Conservation (phyloP, 306 rosid species). For the Benincasa hispida region DNA sequence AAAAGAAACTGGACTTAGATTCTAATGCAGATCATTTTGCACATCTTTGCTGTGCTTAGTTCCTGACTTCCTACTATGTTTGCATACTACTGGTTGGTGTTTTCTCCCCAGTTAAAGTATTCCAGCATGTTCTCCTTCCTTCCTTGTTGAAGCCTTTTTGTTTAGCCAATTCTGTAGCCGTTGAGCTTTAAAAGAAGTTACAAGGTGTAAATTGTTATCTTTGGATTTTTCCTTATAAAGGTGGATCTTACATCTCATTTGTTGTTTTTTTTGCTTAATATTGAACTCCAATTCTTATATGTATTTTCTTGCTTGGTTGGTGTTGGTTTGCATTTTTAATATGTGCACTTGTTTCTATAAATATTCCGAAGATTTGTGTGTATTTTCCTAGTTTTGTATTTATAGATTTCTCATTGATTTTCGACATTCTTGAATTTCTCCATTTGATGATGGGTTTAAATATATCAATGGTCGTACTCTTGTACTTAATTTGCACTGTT, state of each 20-base stretch:
- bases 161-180: neutral
- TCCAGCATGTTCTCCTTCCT: neutral
- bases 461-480: neutral
- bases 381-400: neutral
- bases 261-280: neutral
- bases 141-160: neutral
- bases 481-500: constrained; percentile 8
- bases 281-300: neutral
- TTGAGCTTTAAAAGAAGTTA: neutral
- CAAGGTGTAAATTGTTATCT: neutral
- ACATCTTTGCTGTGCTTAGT: neutral
- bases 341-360: neutral
- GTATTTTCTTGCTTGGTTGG: neutral
- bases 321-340: neutral
- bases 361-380: neutral
- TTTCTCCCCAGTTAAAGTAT: neutral
- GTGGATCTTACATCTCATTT: constrained; percentile 1
- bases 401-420: neutral
- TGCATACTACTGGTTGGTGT: neutral
- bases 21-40: neutral
- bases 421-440: neutral
- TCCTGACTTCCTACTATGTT: neutral
- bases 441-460: neutral
- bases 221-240: neutral
- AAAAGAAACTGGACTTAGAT: neutral